Conservation (phyloP, 2,329 filamentous ascomycete genomes). For the Thyridium curvatum region DNA sequence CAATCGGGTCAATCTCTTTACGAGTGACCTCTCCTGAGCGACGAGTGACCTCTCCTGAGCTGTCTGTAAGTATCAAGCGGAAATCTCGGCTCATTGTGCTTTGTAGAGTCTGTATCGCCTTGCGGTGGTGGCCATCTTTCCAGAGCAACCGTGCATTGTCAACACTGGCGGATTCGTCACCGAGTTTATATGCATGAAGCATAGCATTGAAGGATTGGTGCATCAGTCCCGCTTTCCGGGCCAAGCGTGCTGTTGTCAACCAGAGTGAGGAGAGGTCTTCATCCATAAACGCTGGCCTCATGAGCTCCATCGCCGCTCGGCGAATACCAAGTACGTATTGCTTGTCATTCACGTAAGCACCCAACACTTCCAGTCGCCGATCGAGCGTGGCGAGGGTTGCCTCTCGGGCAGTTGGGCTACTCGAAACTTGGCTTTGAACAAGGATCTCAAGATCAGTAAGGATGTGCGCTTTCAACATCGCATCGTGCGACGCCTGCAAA, state of each 20-base stretch:
- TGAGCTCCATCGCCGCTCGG: constrained; percentile 79
- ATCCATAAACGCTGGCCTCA: constrained; percentile 56
- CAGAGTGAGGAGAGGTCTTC: constrained; percentile 76
- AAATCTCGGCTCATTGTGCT: constrained; percentile 56
- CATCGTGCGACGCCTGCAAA: constrained; percentile 75
- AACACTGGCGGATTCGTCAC: constrained; percentile 82
- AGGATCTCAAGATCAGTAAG: constrained; percentile 83
- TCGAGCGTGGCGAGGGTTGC: constrained; percentile 51
- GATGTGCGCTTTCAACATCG: constrained; percentile 80
- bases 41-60: no score
- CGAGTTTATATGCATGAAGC: constrained; percentile 76
- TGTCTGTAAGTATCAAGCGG: no score
- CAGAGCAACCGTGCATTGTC: constrained; percentile 91
- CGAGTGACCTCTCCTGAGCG: no score
- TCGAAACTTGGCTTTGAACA: constrained; percentile 35
- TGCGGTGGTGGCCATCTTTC: constrained; percentile 88
- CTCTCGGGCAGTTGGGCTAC: constrained; percentile 30
- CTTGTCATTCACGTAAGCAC: constrained; percentile 86
- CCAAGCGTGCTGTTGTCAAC: constrained; percentile 78
- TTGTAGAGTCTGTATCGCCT: constrained; percentile 88
- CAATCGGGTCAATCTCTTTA: no score
- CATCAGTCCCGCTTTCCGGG: constrained; percentile 76
- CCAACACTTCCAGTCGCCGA: constrained; percentile 79
- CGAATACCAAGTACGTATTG: constrained; percentile 86
- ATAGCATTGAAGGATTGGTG: constrained; percentile 93